Base-by-base conservation (phyloP, 2,329 filamentous ascomycete species). In the Diaporthe longicolla region DNA sequence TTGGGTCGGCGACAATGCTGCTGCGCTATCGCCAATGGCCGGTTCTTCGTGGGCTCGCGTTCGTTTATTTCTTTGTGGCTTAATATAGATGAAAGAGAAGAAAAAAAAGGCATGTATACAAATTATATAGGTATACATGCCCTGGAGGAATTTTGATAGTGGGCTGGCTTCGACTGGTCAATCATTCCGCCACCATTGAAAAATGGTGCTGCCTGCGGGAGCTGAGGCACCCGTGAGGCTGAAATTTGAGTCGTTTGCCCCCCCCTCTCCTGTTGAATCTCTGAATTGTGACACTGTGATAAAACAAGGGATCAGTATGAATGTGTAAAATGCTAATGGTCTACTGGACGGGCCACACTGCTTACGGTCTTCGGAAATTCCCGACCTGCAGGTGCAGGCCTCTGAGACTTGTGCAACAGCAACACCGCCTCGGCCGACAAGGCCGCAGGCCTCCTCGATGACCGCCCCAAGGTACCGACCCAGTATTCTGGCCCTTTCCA, bases 1-100 rank as follows among this genome's bases (percentile, higher is more conserved):
- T 43, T 81, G 71, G 75, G 79, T 77, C 78, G 81, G 82, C 86
- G 86, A 89, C 82, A 89, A 88, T 89, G 87, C 87, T 84, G 68
- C 74, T 84, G 83, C 87, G 87, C 87, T 88, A 89, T 89, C 85
- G 86, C 82, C 66, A 50, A 29, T 35, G 74, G 72, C 61, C 69
- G 69, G 48, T 75, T 72, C 66, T 66, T 75, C 72, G 74, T 74
- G 72, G 74, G 74, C 74, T 63, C 68, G 48, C 66, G 74, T 75
- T 75, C 63, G 48, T 68, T 54, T 13, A 4, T 48, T 24, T 68
- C n/a, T 5, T 68, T 68, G 48, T 68, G 63, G 63, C 32, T 68
- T 68, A 37, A 32, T 24, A 10, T 40, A 54, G 45, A 68, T 26
- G 11, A n/a, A 68, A 9, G 37, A n/a, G 29, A 37, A 13, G 32